Base-by-base conservation (phyloP, 345 rosid species). In the Pelargonium nanum region DNA sequence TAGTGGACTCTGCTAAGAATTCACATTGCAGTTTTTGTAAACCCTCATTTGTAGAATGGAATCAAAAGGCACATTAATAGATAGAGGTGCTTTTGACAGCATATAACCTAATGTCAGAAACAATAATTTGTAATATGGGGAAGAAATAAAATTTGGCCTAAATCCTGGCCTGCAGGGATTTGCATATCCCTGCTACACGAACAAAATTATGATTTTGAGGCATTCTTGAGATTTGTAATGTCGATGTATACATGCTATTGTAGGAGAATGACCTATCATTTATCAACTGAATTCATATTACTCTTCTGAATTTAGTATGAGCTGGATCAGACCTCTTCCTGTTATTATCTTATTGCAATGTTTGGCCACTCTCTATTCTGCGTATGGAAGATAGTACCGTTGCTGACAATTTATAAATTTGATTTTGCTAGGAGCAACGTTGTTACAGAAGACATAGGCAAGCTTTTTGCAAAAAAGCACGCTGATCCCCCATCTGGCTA, bases 381-480 rank as follows among this genome's bases (percentile, higher is more conserved):
- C 24, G 13, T 1, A 19, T 28, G 4, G 20, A 25, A 19, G 10
- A 21, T 23, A 55, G 19, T 16, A 34, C 22, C 25, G 55, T 26
- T 65, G 55, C 26, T 63, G 70, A 72, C 65, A 22, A 68, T 56
- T 57, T 30, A 56, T 61, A 26, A 54, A 34, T 24, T 68, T 16
- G 52, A 7, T 62, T 50, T 32, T 19, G 1, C 24, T 52, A 85
- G 95, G 98, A 92, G 93, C 79, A 92, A 92, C 68, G 78, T 92
- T 74, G 98, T 88, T 28, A 92, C 98, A 9, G 98, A 89, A 72
- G 98, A 92, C 76, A 72, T 92, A 12, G 74, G 89, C 78, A 87
- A 74, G 83, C 81, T 92, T 72, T 92, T 92, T 68, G 89, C 87
- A 24, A 78, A 69, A 59, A 78, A 69, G 69, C 80, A 75, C 9